Percentiles rank a stretch among this genome's conserved stretches.
These are phyloP conservation scores for Globisporangium carolinianum DNA, from an alignment of 352 stramenopile genomes.

Conservation along the genomic window DNA sequence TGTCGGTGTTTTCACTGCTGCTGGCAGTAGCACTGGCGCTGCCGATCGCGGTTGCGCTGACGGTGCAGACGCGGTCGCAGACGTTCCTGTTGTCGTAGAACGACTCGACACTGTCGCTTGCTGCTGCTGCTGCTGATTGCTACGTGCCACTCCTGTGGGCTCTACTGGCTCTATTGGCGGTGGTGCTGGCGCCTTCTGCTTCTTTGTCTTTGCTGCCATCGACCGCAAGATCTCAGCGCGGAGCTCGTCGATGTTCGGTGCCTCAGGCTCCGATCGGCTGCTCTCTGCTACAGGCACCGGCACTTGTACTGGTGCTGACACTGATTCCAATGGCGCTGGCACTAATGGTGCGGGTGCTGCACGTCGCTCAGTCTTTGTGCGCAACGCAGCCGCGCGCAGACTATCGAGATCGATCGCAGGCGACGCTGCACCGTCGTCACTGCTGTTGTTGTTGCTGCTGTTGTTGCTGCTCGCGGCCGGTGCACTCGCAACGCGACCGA, in stretches of 20 bases:
- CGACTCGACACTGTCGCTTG: background rate
- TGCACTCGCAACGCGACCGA: no score
- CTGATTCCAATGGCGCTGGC: background rate
- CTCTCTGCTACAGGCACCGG: no score
- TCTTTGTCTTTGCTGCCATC: conserved; percentile 36
- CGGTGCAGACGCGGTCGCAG: background rate
- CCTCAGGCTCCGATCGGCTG: no score
- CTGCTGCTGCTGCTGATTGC: background rate
- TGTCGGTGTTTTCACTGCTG: background rate
- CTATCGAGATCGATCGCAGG: conserved; percentile 45
- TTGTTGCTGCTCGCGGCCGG: background rate
- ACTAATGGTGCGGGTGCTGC: no score
- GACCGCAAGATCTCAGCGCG: conserved; percentile 40
- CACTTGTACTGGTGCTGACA: no score
- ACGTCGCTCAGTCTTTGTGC: conserved; percentile 11
- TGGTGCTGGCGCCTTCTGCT: conserved; percentile 10
- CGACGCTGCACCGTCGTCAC: background rate
- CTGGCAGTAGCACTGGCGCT: background rate
- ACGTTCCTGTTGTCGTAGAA: background rate
- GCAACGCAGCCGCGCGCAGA: conserved; percentile 56
- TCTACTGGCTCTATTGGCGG: background rate
- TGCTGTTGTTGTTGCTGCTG: conserved; percentile 3
- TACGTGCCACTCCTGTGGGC: no score
- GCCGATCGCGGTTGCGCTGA: background rate
- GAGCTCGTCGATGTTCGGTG: conserved; percentile 29